phyloP scores from a whole-genome alignment of 768 basidiomycete species.

The Russula sp. region DNA sequence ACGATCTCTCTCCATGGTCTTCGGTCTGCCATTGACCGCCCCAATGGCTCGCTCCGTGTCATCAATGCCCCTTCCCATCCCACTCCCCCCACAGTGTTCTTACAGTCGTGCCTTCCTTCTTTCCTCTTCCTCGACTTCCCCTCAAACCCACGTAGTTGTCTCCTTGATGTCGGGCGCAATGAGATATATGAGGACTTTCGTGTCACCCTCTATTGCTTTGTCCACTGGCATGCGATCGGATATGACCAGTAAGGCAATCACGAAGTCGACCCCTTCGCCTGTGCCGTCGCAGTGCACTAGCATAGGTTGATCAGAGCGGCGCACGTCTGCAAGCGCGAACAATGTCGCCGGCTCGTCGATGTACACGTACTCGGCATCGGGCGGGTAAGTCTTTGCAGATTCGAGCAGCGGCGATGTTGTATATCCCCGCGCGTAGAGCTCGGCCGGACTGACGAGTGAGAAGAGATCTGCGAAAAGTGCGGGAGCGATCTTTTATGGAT shows the following conservation, averaged over 20 bases:
- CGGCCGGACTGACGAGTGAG: constrained; percentile 20
- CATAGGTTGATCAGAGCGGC: constrained; percentile 19
- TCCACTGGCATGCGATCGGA: constrained; percentile 21
- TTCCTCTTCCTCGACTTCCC: constrained; percentile 24
- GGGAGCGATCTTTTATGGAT: constrained; percentile 17
- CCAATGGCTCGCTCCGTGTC: too few relatives aligned
- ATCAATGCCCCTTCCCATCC: too few relatives aligned
- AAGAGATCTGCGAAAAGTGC: constrained; percentile 25
- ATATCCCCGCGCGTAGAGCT: constrained; percentile 18
- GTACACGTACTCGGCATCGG: constrained; percentile 20
- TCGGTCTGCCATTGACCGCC: too few relatives aligned
- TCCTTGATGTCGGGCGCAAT: constrained; percentile 12
- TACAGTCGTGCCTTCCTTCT: constrained; percentile 21
- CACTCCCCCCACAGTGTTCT: too few relatives aligned
- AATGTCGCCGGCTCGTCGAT: constrained; percentile 24
- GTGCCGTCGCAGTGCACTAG: constrained; percentile 25
- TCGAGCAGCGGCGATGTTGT: constrained; percentile 21
- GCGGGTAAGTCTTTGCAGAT: constrained; percentile 21
- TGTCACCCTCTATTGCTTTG: constrained; percentile 11
- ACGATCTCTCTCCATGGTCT: too few relatives aligned
- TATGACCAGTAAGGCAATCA: constrained; percentile 18
- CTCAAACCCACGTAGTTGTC: constrained; percentile 22
- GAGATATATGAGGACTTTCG: constrained; percentile 21
- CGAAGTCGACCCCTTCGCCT: constrained; percentile 26
- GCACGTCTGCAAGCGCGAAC: constrained; percentile 24